Evolutionary conservation across 2,329 filamentous ascomycete genomes (phyloP), one percentile per base, ranked within the genome.

Genomic region (Neonectria magnoliae): DNA sequence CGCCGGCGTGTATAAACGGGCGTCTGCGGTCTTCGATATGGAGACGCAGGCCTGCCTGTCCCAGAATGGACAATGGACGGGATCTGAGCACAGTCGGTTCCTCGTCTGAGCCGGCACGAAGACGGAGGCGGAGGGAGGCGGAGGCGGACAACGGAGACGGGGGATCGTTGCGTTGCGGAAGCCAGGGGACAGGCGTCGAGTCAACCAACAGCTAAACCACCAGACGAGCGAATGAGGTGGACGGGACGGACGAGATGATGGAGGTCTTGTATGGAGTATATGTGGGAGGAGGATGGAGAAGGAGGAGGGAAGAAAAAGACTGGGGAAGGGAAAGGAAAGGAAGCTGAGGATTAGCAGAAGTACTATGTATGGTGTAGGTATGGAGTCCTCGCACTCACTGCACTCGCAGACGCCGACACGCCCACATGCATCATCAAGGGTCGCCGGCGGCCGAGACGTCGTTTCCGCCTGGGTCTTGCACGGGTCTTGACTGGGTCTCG

Each of bases 341-440:
- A 63, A 59, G 65, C 70, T 72, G 62, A 71, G 67, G 67, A 68
- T 68, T 56, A 57, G 62, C 62, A 60, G 36, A 64, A 62, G 60
- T 61, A 36, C 48, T 51, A 51, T 51, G 48, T 51, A 14, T 31
- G 47, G 47, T 50, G 47, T 50, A 29, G 29, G 29, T 29, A 72
- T 67, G 62, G 63, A 64, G 67, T 62, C 66, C 68, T 68, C 60
- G 62, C 65, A 69, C 68, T 71, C 69, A 59, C 36, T 38, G 36
- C 36, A n/a, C 70, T 67, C 61, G 53, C 65, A 67, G 71, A 72
- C 66, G 65, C 68, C 59, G 68, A 71, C 71, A 68, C 67, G 64
- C 71, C 71, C 68, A 72, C 68, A 70, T 67, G 68, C 69, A 71
- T 73, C 71, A 71, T 71, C 71, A 72, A 73, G 71, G 61, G 55